These are phyloP conservation scores for Tetrapisispora fleetii DNA, from an alignment of 805 yeast genomes.

Conservation along the genomic window DNA sequence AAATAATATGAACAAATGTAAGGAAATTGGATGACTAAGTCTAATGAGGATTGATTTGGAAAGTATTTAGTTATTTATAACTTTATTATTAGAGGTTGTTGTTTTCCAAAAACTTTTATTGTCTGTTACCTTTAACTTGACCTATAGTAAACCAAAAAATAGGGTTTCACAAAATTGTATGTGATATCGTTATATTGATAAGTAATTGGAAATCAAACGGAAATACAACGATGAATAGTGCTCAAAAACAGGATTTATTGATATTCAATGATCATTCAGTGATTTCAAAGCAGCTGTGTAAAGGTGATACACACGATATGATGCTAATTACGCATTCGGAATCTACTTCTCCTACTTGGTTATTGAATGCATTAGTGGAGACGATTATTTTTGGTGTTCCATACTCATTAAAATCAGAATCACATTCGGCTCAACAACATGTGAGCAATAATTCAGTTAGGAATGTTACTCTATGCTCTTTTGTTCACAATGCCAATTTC, in stretches of 20 bases:
- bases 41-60: too few relatives aligned
- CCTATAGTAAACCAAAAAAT: background rate
- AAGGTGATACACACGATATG: slow-evolving; percentile 18
- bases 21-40: background rate
- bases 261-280: slow-evolving; percentile 45
- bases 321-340: slow-evolving; percentile 33
- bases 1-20: too few relatives aligned
- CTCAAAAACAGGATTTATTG: slow-evolving; percentile 50
- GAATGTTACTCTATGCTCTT: slow-evolving; percentile 24
- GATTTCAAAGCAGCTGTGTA: slow-evolving; percentile 18
- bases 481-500: slow-evolving; percentile 17
- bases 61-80: background rate
- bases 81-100: background rate
- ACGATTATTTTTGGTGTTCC: slow-evolving; percentile 37
- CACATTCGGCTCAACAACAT: slow-evolving; percentile 16
- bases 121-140: background rate
- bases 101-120: too few relatives aligned
- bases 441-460: background rate
- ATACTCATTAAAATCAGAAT: slow-evolving; percentile 30
- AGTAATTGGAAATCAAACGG: too few relatives aligned
- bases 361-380: slow-evolving; percentile 46
- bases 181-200: background rate
- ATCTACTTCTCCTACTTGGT: slow-evolving; percentile 59
- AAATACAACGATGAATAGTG: background rate
- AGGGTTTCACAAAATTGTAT: too few relatives aligned